Conservation (phyloP, 768 basidiomycete genomes). For the Peribolospora baueri region DNA sequence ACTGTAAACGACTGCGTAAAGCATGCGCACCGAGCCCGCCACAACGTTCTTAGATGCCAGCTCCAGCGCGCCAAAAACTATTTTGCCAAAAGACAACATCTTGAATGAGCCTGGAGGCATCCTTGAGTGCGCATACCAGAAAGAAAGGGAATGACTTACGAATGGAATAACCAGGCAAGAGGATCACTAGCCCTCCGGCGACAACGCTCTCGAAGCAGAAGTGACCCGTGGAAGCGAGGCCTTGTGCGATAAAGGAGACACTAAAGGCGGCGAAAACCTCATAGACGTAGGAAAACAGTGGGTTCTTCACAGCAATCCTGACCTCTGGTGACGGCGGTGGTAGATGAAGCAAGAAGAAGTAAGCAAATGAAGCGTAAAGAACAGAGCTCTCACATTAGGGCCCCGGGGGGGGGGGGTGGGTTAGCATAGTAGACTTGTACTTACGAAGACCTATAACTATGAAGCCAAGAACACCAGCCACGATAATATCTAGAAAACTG, state of each 20-base stretch:
- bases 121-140: not conserved
- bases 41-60: slow-evolving; percentile 66
- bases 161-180: slow-evolving; percentile 18
- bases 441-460: slow-evolving; percentile 30
- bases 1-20: slow-evolving; percentile 68
- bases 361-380: no score
- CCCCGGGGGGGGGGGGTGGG: no score
- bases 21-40: slow-evolving; percentile 64
- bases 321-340: no score
- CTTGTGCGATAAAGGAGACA: slow-evolving; percentile 23
- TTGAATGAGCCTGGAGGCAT: no score
- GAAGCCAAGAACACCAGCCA: slow-evolving; percentile 56
- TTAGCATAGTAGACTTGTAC: no score
- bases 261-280: slow-evolving; percentile 29
- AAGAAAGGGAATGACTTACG: slow-evolving; percentile 4
- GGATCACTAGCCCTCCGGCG: slow-evolving; percentile 22
- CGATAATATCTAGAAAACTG: slow-evolving; percentile 15
- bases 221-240: slow-evolving; percentile 19
- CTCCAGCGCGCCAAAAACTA: slow-evolving; percentile 61
- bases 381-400: no score
- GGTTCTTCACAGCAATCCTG: slow-evolving; percentile 39
- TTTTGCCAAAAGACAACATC: no score
- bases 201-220: slow-evolving; percentile 25
- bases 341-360: no score
- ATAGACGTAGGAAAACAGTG: slow-evolving; percentile 70